A percentile compares a stretch with the other conserved stretches of the same genome.
Conservation (phyloP, 2,329 filamentous ascomycete species). For the Boeremia exigua region DNA sequence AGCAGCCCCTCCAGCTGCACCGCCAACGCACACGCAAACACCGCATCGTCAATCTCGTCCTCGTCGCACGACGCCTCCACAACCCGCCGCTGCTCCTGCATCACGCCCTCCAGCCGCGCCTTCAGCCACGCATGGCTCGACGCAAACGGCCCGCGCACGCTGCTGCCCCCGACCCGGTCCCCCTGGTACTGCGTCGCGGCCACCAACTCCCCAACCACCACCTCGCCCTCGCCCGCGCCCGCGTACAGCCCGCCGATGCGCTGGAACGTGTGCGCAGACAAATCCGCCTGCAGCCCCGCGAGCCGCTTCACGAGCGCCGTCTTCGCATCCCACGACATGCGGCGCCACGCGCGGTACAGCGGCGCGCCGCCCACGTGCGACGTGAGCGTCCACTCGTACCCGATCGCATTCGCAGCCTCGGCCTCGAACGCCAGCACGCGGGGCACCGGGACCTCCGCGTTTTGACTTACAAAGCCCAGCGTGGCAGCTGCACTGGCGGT, state of each 20-base stretch:
- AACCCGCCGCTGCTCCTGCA: constrained; percentile 1
- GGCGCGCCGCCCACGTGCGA: not conserved
- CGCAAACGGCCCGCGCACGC: constrained; percentile 1
- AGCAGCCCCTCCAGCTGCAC: constrained; percentile 1
- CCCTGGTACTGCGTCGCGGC: not conserved
- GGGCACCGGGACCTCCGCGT: constrained; percentile 16
- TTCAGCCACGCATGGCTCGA: constrained; percentile 7
- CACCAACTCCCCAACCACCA: not conserved
- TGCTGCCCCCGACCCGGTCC: not conserved
- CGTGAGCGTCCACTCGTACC: constrained; percentile 17
- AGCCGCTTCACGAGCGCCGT: constrained; percentile 1
- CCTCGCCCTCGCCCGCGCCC: not conserved
- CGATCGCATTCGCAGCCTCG: constrained; percentile 3
- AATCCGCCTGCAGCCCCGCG: not conserved
- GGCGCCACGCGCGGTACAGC: constrained; percentile 5
- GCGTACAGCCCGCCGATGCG: not conserved
- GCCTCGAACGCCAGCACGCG: not conserved
- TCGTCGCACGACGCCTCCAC: constrained; percentile 12
- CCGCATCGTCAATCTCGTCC: constrained; percentile 18
- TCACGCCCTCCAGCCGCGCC: constrained; percentile 1
- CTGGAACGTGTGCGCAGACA: not conserved
- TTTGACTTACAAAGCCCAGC: constrained; percentile 21
- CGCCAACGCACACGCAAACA: constrained; percentile 2
- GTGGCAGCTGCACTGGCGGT: constrained; percentile 30
- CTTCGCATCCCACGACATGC: constrained; percentile 11